phyloP scores from a whole-genome alignment of 768 basidiomycete genomes.

The Podaxis carcinomalis region DNA sequence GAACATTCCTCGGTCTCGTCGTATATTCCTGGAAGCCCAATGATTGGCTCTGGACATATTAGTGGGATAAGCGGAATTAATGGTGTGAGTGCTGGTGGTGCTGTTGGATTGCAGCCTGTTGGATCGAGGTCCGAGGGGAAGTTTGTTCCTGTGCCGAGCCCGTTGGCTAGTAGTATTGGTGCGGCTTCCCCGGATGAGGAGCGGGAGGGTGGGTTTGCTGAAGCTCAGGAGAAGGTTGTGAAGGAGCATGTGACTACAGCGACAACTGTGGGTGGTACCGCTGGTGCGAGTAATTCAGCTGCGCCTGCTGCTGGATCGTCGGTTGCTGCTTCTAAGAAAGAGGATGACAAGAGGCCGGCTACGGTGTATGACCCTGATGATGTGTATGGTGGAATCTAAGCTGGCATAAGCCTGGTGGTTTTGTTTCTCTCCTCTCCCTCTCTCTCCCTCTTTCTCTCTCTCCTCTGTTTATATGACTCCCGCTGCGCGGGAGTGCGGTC shows the following conservation, averaged over 20 bases:
- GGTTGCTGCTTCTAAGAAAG: slow-evolving; percentile 1
- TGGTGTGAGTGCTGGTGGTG: background rate
- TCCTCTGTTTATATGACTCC: background rate
- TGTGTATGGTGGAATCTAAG: slow-evolving; percentile 66
- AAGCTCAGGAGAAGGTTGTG: slow-evolving; percentile 1
- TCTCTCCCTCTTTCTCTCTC: background rate
- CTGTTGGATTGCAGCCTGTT: slow-evolving; percentile 4
- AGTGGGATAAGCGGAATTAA: slow-evolving; percentile 5
- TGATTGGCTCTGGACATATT: slow-evolving; percentile 6
- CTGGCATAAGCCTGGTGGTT: background rate
- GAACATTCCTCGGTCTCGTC: slow-evolving; percentile 39
- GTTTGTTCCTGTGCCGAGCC: slow-evolving; percentile 37
- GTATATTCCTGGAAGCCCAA: slow-evolving; percentile 10
- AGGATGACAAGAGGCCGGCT: slow-evolving; percentile 34
- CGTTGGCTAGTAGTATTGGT: slow-evolving; percentile 33
- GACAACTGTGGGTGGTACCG: background rate
- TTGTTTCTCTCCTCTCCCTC: background rate
- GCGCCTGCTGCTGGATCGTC: slow-evolving; percentile 7
- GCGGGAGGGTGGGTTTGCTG: background rate
- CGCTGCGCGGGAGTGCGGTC: background rate
- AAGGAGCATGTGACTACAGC: background rate
- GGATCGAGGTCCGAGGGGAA: slow-evolving; percentile 14
- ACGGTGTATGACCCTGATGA: slow-evolving; percentile 64
- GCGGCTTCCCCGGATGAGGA: slow-evolving; percentile 15
- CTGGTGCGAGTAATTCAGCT: slow-evolving; percentile 8